phyloP scores from a whole-genome alignment of 2,329 filamentous ascomycete species.

The Hysterium pulicare region DNA sequence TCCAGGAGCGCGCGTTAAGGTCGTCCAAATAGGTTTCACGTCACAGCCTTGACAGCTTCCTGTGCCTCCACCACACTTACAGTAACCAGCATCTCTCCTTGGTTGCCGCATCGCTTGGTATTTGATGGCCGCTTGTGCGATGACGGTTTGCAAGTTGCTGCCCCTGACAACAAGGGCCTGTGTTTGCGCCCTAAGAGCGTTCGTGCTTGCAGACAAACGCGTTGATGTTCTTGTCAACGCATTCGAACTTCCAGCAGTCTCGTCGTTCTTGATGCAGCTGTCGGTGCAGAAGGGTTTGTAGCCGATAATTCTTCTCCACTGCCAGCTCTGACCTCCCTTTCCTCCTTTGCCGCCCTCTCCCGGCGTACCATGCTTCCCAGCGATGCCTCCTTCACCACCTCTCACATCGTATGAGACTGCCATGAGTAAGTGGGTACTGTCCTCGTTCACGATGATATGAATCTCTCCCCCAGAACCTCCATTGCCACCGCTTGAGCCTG shows the following conservation, averaged over 20 bases:
- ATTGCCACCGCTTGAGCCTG: slow-evolving; percentile 4
- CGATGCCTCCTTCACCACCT: slow-evolving; percentile 4
- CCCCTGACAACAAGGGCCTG: slow-evolving; percentile 4
- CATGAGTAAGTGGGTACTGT: slow-evolving; percentile 9
- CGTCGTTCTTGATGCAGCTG: too few relatives aligned
- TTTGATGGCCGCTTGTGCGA: slow-evolving; percentile 1
- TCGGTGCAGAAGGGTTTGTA: slow-evolving; percentile 8
- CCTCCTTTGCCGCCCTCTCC: slow-evolving; percentile 6
- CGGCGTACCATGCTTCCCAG: slow-evolving; percentile 5
- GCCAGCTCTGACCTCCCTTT: slow-evolving; percentile 5
- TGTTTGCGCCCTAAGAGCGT: neutral
- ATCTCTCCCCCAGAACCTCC: slow-evolving; percentile 8
- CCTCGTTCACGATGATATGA: slow-evolving; percentile 6
- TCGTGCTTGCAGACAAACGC: neutral
- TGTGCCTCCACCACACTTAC: slow-evolving; percentile 7
- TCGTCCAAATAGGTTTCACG: slow-evolving; percentile 5
- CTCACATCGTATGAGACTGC: slow-evolving; percentile 6
- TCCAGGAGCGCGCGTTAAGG: slow-evolving; percentile 2
- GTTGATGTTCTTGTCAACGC: neutral
- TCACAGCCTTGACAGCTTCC: slow-evolving; percentile 6
- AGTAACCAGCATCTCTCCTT: slow-evolving; percentile 2
- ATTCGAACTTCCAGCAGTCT: too few relatives aligned
- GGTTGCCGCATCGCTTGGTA: slow-evolving; percentile 2
- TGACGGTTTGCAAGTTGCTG: slow-evolving; percentile 3
- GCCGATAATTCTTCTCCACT: slow-evolving; percentile 6